Percentiles rank a stretch among this genome's conserved stretches.
These are phyloP conservation scores for Claviceps sp. DNA, from an alignment of 2,329 filamentous ascomycete species.

Conservation along the genomic window DNA sequence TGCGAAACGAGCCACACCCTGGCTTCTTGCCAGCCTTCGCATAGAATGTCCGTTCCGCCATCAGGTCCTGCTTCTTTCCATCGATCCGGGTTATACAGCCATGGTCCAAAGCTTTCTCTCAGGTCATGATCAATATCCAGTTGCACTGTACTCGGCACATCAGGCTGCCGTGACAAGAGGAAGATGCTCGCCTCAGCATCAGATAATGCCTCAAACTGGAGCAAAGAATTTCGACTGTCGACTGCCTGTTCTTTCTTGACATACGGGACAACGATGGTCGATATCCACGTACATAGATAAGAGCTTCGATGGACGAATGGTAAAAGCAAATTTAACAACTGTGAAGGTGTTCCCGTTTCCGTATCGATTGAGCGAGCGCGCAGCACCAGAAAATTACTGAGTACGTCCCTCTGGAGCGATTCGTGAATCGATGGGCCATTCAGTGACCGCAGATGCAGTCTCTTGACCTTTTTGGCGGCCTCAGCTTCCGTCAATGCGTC, in stretches of 20 bases:
- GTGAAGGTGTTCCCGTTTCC: slow-evolving; percentile 57
- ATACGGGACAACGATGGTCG: slow-evolving; percentile 55
- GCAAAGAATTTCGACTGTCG: slow-evolving; percentile 45
- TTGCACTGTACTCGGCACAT: slow-evolving; percentile 24
- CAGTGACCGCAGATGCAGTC: slow-evolving; percentile 49
- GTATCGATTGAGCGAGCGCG: slow-evolving; percentile 56
- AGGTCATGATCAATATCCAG: slow-evolving; percentile 47
- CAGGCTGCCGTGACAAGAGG: slow-evolving; percentile 48
- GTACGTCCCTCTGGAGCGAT: slow-evolving; percentile 36
- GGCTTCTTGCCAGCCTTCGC: slow-evolving; percentile 55
- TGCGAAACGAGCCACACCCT: slow-evolving; percentile 53
- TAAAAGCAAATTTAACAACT: slow-evolving; percentile 51
- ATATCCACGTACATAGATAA: slow-evolving; percentile 52
- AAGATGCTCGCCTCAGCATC: slow-evolving; percentile 45
- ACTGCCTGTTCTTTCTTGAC: slow-evolving; percentile 58
- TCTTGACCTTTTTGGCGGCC: slow-evolving; percentile 49
- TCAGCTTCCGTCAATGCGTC: slow-evolving; percentile 46
- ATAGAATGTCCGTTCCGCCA: slow-evolving; percentile 17
- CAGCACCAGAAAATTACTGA: slow-evolving; percentile 53
- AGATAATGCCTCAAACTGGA: slow-evolving; percentile 48
- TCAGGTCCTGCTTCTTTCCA: slow-evolving; percentile 25
- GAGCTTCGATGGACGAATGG: slow-evolving; percentile 53
- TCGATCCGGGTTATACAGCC: slow-evolving; percentile 53
- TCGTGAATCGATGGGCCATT: slow-evolving; percentile 31
- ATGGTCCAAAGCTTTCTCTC: slow-evolving; percentile 55